Evolutionary conservation across 2,329 filamentous ascomycete species (phyloP).

Genomic region (Aspergillus sp.): DNA sequence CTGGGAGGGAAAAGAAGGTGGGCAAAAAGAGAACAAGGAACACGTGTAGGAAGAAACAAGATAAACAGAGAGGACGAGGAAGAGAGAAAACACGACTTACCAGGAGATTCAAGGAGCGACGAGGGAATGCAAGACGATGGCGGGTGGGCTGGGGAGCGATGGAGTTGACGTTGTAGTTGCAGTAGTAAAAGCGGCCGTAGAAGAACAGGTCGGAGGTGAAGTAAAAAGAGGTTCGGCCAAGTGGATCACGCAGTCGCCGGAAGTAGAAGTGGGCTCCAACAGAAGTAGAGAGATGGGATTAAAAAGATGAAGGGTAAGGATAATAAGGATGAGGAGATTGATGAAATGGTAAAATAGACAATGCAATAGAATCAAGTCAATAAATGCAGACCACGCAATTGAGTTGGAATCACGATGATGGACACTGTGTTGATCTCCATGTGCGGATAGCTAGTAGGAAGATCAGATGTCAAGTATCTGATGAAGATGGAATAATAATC

Average conservation of each 20-base stretch:
- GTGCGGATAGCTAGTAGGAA: too few relatives aligned
- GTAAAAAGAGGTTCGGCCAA: conserved; percentile 14
- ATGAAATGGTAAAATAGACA: not conserved
- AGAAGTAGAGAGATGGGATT: too few relatives aligned
- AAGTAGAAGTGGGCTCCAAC: conserved; percentile 6
- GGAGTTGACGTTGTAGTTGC: not conserved
- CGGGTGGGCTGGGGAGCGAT: not conserved
- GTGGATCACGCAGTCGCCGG: conserved; percentile 12
- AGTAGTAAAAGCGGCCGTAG: not conserved
- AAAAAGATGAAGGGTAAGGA: too few relatives aligned
- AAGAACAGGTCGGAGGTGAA: conserved; percentile 3
- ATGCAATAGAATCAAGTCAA: too few relatives aligned
- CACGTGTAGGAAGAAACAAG: conserved; percentile 4
- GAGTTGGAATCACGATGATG: too few relatives aligned
- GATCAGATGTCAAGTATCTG: too few relatives aligned
- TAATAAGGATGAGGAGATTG: too few relatives aligned
- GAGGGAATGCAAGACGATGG: not conserved
- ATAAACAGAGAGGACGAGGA: not conserved
- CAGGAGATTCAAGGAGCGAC: not conserved
- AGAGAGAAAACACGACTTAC: too few relatives aligned
- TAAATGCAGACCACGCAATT: too few relatives aligned
- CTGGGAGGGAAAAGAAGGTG: not conserved
- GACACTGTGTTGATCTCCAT: too few relatives aligned
- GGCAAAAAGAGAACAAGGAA: conserved; percentile 1
- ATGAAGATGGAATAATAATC: not conserved